Evolutionary conservation across 2,329 filamentous ascomycete genomes (phyloP).

Genomic region (Amauroascus niger): DNA sequence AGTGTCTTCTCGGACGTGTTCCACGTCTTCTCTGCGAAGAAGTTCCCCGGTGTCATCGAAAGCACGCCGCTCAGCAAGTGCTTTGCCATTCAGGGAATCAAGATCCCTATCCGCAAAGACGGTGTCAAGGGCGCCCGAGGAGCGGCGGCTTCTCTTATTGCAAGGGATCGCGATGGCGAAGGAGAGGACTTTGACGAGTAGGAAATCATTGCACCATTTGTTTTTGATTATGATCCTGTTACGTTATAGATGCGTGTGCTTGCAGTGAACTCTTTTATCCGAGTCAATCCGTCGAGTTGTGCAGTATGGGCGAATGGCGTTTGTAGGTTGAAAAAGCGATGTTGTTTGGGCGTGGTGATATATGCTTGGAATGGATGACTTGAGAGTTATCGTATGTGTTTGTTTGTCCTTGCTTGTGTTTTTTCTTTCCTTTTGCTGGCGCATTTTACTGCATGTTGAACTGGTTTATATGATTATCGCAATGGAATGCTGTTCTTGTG

Average conservation of each 20-base stretch:
- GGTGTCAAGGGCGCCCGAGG: constrained; percentile 42
- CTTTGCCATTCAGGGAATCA: constrained; percentile 89
- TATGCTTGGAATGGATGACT: too few relatives aligned
- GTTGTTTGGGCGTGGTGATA: too few relatives aligned
- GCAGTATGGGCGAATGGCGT: too few relatives aligned
- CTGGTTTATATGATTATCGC: too few relatives aligned
- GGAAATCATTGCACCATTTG: background rate
- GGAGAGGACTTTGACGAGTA: constrained; percentile 17
- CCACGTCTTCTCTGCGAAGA: constrained; percentile 93
- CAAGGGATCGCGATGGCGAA: constrained; percentile 29
- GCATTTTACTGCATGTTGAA: too few relatives aligned
- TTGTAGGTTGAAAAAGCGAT: too few relatives aligned
- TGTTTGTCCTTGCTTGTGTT: too few relatives aligned
- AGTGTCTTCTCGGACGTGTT: constrained; percentile 80
- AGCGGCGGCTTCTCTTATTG: constrained; percentile 33
- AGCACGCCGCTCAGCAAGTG: constrained; percentile 83
- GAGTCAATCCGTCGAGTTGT: too few relatives aligned
- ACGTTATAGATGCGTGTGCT: background rate
- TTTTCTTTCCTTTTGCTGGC: too few relatives aligned
- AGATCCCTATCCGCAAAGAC: constrained; percentile 92
- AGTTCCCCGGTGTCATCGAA: constrained; percentile 95
- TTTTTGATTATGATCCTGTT: too few relatives aligned
- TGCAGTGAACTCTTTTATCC: background rate
- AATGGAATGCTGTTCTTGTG: too few relatives aligned
- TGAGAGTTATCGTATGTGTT: too few relatives aligned